Conservation (phyloP, 2,329 filamentous ascomycete species). For the Colletotrichum godetiae region DNA sequence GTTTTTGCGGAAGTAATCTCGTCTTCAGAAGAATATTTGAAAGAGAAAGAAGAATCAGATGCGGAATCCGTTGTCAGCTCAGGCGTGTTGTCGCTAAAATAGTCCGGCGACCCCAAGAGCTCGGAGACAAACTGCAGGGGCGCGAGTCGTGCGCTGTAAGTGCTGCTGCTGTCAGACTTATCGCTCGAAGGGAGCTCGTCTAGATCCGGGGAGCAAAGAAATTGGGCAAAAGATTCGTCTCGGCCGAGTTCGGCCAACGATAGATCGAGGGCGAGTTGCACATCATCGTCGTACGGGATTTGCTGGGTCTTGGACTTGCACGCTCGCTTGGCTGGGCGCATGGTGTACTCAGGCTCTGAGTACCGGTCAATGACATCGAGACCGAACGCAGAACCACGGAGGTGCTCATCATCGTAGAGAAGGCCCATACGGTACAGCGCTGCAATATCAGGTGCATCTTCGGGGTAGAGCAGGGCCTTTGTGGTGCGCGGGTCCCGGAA, state of each 20-base stretch:
- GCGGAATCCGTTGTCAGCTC: constrained; percentile 46
- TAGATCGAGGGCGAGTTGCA: constrained; percentile 50
- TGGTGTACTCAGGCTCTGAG: constrained; percentile 50
- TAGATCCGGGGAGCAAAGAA: constrained; percentile 42
- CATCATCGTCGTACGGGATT: constrained; percentile 39
- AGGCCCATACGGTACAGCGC: constrained; percentile 58
- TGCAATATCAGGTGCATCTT: constrained; percentile 50
- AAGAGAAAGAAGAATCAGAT: background rate
- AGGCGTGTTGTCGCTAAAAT: constrained; percentile 49
- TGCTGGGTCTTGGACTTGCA: constrained; percentile 41
- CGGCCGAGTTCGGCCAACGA: constrained; percentile 56
- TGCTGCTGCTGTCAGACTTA: constrained; percentile 32
- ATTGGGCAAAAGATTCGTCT: constrained; percentile 52
- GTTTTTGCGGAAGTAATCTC: constrained; percentile 41
- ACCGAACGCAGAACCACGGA: constrained; percentile 48
- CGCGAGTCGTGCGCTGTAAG: constrained; percentile 37
- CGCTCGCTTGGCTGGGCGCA: constrained; percentile 49
- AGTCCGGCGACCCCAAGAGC: constrained; percentile 45
- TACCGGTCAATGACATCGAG: constrained; percentile 52
- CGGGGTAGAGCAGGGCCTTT: constrained; percentile 41
- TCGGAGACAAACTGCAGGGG: constrained; percentile 55
- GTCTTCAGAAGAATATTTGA: constrained; percentile 40
- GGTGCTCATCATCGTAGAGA: constrained; percentile 55
- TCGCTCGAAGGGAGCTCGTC: constrained; percentile 38
- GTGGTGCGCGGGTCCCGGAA: constrained; percentile 55